Percentiles rank a stretch among this genome's conserved stretches.
Conservation (phyloP, 441 rosid species). For the Populus trichocarpa region DNA sequence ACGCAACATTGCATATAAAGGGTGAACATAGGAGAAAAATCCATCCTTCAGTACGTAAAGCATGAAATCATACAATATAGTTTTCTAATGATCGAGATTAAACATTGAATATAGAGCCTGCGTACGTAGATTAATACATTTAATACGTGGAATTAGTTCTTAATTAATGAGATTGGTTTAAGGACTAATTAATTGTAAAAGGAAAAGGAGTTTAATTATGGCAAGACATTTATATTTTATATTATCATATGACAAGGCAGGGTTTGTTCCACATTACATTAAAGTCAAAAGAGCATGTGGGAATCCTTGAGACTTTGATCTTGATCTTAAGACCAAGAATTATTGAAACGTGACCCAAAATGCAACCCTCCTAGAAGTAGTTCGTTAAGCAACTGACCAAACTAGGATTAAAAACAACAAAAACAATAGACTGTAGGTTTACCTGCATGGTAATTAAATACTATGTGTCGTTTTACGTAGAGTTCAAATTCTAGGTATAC, state of each 20-base stretch:
- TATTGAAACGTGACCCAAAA: too few relatives aligned
- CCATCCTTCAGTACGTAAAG: too few relatives aligned
- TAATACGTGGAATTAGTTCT: not conserved
- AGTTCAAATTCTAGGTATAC: not conserved
- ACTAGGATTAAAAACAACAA: not conserved
- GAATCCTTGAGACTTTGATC: too few relatives aligned
- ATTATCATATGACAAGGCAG: too few relatives aligned
- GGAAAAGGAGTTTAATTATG: not conserved
- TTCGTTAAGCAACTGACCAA: not conserved
- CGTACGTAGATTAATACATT: not conserved
- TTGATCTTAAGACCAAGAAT: not conserved
- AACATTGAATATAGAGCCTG: not conserved
- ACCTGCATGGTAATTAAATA: not conserved
- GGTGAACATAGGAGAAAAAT: too few relatives aligned
- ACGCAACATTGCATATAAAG: not conserved
- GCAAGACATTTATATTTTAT: too few relatives aligned
- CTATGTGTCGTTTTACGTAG: not conserved
- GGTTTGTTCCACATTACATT: too few relatives aligned
- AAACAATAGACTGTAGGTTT: not conserved
- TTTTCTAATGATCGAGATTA: not conserved
- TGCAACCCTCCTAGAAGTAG: not conserved
- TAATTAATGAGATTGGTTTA: too few relatives aligned
- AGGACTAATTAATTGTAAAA: too few relatives aligned
- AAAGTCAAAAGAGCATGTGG: too few relatives aligned
- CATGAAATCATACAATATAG: too few relatives aligned